Percentiles rank a stretch among this genome's conserved stretches.
phyloP scores from a whole-genome alignment of 139 green algal genomes.

The Mychonastes homosphaera region DNA sequence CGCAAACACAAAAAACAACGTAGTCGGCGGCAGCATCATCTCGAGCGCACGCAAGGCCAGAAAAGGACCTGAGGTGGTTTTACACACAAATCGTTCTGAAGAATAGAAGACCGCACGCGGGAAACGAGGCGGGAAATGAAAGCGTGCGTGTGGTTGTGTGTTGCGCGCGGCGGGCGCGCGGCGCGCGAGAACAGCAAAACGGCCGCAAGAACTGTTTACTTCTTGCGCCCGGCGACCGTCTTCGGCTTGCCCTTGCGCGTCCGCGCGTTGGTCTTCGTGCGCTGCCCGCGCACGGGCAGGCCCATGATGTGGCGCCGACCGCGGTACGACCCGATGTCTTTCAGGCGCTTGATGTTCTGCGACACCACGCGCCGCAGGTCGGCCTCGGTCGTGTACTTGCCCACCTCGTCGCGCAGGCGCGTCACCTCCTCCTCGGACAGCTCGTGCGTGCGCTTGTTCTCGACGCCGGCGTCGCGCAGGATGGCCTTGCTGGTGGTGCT shows the following conservation, averaged over 20 bases:
- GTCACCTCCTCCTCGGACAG: constrained; percentile 95
- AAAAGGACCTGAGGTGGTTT: too few relatives aligned
- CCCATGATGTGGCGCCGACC: constrained; percentile 81
- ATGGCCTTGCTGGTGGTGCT: constrained; percentile 84
- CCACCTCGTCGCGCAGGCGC: constrained; percentile 78
- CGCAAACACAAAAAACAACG: too few relatives aligned
- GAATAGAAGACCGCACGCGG: too few relatives aligned
- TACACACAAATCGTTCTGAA: too few relatives aligned
- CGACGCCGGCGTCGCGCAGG: constrained; percentile 65
- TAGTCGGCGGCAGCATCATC: too few relatives aligned
- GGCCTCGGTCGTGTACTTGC: constrained; percentile 80
- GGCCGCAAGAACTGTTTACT: constrained; percentile 25
- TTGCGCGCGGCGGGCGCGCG: not conserved
- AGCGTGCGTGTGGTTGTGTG: too few relatives aligned
- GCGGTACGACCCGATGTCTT: constrained; percentile 96
- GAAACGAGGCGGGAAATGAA: too few relatives aligned
- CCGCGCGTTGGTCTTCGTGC: constrained; percentile 93
- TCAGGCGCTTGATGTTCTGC: constrained; percentile 95
- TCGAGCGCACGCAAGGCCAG: too few relatives aligned
- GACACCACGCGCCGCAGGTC: constrained; percentile 81
- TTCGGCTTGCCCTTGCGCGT: constrained; percentile 81
- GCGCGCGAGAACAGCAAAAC: not conserved
- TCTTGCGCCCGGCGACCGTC: constrained; percentile 80
- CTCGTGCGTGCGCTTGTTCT: constrained; percentile 95
- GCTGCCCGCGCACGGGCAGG: constrained; percentile 84